phyloP scores from a whole-genome alignment of 352 stramenopile species.

The Globisporangium splendens region DNA sequence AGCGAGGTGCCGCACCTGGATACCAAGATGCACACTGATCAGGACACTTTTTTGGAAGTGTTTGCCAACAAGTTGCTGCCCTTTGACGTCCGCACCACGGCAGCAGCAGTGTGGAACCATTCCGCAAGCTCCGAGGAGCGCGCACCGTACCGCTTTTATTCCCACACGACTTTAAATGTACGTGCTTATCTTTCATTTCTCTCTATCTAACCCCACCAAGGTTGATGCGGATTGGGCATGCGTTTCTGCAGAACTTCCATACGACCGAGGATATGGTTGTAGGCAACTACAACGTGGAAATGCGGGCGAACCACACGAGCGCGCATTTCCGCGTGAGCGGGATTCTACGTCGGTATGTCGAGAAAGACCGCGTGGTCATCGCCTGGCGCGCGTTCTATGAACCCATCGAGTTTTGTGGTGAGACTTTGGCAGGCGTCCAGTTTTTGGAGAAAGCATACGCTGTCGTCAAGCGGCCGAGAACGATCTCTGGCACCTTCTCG shows the following conservation, averaged over 20 bases:
- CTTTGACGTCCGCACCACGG: not conserved
- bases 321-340: constrained; percentile 52
- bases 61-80: constrained; percentile 6
- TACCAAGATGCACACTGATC: constrained; percentile 17
- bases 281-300: constrained; percentile 54
- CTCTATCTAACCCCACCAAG: too few relatives aligned
- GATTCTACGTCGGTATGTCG: constrained; percentile 40
- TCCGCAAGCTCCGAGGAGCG: not conserved
- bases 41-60: constrained; percentile 8
- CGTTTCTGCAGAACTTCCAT: not conserved
- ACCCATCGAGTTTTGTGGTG: constrained; percentile 42
- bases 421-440: constrained; percentile 30
- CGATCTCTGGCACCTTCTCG: constrained; percentile 26
- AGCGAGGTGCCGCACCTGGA: constrained; percentile 11
- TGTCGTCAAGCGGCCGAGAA: constrained; percentile 33
- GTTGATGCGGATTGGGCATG: too few relatives aligned
- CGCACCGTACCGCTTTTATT: too few relatives aligned
- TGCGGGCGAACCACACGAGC: constrained; percentile 41
- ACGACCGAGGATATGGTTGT: constrained; percentile 44
- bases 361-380: constrained; percentile 45
- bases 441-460: constrained; percentile 60
- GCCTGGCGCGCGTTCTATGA: constrained; percentile 59
- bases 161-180: too few relatives aligned
- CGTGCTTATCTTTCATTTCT: too few relatives aligned
- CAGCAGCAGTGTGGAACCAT: constrained; percentile 2